A percentile compares a stretch with the other conserved stretches of the same genome.
phyloP scores from a whole-genome alignment of 805 yeast genomes.

The Kregervanrija fluxuum region DNA sequence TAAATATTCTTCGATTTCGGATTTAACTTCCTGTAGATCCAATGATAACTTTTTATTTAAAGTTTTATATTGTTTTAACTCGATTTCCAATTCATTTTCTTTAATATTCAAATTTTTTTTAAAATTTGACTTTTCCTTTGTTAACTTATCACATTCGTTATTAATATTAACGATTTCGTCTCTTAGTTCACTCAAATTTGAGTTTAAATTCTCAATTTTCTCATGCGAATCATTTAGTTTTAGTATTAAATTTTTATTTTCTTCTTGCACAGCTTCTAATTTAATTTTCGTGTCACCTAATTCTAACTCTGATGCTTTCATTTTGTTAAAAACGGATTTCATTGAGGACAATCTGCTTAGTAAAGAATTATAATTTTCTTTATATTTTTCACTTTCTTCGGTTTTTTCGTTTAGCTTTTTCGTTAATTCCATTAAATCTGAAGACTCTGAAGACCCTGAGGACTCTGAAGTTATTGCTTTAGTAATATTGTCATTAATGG shows the following conservation, averaged over 20 bases:
- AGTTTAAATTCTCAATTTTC: constrained; percentile 1
- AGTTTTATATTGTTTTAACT: constrained; percentile 35
- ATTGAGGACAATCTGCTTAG: constrained; percentile 60
- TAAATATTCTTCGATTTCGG: constrained; percentile 28
- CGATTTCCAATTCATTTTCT: constrained; percentile 34
- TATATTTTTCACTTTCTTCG: constrained; percentile 49
- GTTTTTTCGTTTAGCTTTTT: constrained; percentile 29
- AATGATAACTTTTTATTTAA: constrained; percentile 31
- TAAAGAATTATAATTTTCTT: constrained; percentile 53
- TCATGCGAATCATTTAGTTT: constrained; percentile 22
- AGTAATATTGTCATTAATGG: too few relatives aligned
- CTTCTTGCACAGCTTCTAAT: constrained; percentile 30
- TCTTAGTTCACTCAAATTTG: constrained; percentile 10
- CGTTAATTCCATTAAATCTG: constrained; percentile 5
- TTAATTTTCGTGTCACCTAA: constrained; percentile 46
- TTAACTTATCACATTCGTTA: constrained; percentile 46
- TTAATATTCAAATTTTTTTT: constrained; percentile 32
- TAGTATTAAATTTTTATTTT: constrained; percentile 27
- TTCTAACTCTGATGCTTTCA: constrained; percentile 64
- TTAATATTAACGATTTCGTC: constrained; percentile 37
- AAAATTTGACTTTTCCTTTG: constrained; percentile 30
- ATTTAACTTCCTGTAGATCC: constrained; percentile 31
- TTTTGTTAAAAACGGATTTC: constrained; percentile 65
- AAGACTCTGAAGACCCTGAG: too few relatives aligned
- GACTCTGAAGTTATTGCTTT: too few relatives aligned